Evolutionary conservation across 1,284 basidiomycete species (phyloP).

Genomic region (Ustilago sp.): DNA sequence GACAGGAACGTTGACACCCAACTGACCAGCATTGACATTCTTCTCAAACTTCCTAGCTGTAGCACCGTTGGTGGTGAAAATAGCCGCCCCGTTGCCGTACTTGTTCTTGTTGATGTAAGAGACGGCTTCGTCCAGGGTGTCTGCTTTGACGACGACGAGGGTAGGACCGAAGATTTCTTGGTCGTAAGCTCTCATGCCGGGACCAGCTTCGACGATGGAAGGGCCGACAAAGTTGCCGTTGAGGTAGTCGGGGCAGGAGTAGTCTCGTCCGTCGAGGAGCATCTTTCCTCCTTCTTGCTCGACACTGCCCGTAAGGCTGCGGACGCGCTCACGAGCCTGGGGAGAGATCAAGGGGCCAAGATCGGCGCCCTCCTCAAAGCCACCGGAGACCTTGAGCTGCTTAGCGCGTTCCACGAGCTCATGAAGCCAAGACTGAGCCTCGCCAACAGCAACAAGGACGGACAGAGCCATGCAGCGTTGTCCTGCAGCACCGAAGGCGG

Average conservation of each 20-base stretch:
- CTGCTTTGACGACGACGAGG: slow-evolving; percentile 81
- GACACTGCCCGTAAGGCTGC: slow-evolving; percentile 82
- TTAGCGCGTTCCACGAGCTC: slow-evolving; percentile 86
- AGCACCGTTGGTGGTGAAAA: slow-evolving; percentile 96
- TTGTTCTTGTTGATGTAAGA: slow-evolving; percentile 59
- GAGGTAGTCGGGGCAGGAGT: slow-evolving; percentile 80
- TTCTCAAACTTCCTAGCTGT: slow-evolving; percentile 93
- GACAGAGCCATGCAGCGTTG: slow-evolving; percentile 79
- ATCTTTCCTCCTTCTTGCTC: slow-evolving; percentile 86
- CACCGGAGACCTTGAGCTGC: slow-evolving; percentile 85
- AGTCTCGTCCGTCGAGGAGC: slow-evolving; percentile 84
- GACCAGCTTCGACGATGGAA: slow-evolving; percentile 85
- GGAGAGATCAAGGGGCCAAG: slow-evolving; percentile 96
- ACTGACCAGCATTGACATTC: slow-evolving; percentile 87
- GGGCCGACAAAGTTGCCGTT: slow-evolving; percentile 96
- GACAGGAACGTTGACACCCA: slow-evolving; percentile 85
- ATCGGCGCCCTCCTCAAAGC: slow-evolving; percentile 88
- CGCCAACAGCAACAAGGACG: slow-evolving; percentile 83
- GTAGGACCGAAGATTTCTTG: slow-evolving; percentile 94
- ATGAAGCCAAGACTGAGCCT: slow-evolving; percentile 83
- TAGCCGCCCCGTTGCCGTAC: slow-evolving; percentile 87
- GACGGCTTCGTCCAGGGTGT: slow-evolving; percentile 90
- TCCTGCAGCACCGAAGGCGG: slow-evolving; percentile 96
- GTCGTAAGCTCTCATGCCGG: slow-evolving; percentile 85
- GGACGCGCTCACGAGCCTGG: slow-evolving; percentile 82